Base-by-base conservation (phyloP, 2,329 filamentous ascomycete genomes). In the Exophiala lecanii-corni region DNA sequence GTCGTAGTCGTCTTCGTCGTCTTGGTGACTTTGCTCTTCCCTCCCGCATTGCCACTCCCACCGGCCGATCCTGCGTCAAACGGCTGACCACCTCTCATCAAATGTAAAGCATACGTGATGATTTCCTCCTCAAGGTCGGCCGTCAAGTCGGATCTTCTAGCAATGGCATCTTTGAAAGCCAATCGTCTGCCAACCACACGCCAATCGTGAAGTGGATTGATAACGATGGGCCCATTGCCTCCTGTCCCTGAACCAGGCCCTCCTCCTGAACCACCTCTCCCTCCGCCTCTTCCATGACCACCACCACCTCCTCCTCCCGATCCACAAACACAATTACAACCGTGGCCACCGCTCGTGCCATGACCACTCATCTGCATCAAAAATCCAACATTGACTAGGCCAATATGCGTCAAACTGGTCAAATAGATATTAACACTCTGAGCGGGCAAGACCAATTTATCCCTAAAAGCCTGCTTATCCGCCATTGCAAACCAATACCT, bases 341-440 rank as follows among this genome's bases (percentile, higher is more conserved):
- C n/a, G n/a, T n/a, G n/a, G 23, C 23, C 23, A 13, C 28, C 25
- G 5, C 13, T 16, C n/a, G n/a, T n/a, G 7, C 17, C 15, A 18
- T 35, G 26, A 19, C 39, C 39, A 15, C 26, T 34, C 19, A 35
- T 5, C 18, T 32, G 19, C 16, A 41, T 17, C n/a, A 41, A 23
- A 35, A 34, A 34, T 15, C 31, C 31, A 34, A 41, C 39, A 36
- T 41, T 41, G 5, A 32, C 39, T n/a, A 41, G 30, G 12, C 39
- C 39, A 12, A 43, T 33, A 38, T 43, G 34, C 9, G 40, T 43
- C 33, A 43, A 28, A 12, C 32, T 38, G 5, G 34, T 38, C 18
- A 43, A 17, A 25, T 26, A 43, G 17, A 43, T 43, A 17, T 43
- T 43, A n/a, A 43, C 19, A 21, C 40, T 38, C 17, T 38, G 33